Percentiles rank a stretch among this genome's conserved stretches.
Evolutionary conservation across 192 early-diverging fungal species (phyloP).

Genomic region (Gorgonomyces haynaldii): DNA sequence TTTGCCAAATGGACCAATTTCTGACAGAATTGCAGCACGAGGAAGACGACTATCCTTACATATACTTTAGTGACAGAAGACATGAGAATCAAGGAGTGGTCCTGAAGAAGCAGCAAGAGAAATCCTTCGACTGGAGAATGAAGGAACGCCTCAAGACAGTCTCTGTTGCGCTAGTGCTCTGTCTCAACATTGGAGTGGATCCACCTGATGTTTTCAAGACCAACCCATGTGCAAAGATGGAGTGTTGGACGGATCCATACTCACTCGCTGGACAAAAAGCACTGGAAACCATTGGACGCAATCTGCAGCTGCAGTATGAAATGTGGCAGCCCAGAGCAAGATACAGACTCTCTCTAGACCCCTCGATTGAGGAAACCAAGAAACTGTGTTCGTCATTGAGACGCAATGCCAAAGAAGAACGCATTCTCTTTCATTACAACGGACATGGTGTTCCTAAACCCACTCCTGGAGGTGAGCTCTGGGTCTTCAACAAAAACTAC

Average conservation of each 20-base stretch:
- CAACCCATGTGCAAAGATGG: conserved; percentile 73
- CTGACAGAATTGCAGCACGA: background rate
- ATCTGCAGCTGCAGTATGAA: conserved; percentile 88
- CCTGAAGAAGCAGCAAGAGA: background rate
- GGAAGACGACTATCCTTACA: conserved; percentile 3
- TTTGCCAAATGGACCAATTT: background rate
- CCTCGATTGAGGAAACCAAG: conserved; percentile 85
- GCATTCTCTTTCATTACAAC: conserved; percentile 95
- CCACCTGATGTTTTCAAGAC: conserved; percentile 90
- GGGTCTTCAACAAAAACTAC: conserved; percentile 97
- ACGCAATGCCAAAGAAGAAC: conserved; percentile 79
- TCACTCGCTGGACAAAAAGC: conserved; percentile 65
- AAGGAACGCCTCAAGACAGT: conserved; percentile 69
- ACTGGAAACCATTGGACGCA: conserved; percentile 76
- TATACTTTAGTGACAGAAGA: background rate
- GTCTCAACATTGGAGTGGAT: conserved; percentile 89
- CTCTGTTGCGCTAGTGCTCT: conserved; percentile 75
- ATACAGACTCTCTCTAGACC: conserved; percentile 77
- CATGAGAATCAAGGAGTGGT: too few relatives aligned
- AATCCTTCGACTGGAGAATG: conserved; percentile 47
- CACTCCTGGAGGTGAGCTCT: conserved; percentile 87
- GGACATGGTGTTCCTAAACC: conserved; percentile 94
- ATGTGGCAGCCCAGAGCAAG: conserved; percentile 72
- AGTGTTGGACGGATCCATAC: conserved; percentile 93
- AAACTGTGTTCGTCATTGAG: conserved; percentile 75